These are phyloP conservation scores for Brassica juncea DNA, from an alignment of 345 rosid genomes.

Conservation along the genomic window DNA sequence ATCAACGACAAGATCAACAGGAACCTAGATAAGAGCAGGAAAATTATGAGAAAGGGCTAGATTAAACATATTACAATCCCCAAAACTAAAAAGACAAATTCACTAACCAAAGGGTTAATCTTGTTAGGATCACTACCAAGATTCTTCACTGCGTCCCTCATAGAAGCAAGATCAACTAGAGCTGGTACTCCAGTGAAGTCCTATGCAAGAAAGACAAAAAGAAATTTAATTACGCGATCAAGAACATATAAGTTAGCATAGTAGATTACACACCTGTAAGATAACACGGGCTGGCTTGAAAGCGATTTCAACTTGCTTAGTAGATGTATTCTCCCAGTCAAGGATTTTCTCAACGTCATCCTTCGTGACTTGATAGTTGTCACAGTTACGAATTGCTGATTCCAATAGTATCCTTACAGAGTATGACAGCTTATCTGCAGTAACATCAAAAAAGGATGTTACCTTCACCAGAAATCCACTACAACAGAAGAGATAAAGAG, in stretches of 20 bases:
- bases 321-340: constrained; percentile 80
- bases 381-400: constrained; percentile 85
- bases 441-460: too few species aligned
- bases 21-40: constrained; percentile 53
- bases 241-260: background rate
- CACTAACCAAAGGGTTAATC: constrained; percentile 86
- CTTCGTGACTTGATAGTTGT: constrained; percentile 76
- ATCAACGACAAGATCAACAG: constrained; percentile 83
- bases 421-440: constrained; percentile 77
- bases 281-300: constrained; percentile 93
- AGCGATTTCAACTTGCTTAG: constrained; percentile 81
- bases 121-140: constrained; percentile 74
- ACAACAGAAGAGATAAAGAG: background rate
- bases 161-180: constrained; percentile 84
- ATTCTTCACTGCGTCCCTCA: constrained; percentile 83
- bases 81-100: background rate
- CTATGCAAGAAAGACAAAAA: constrained; percentile 37
- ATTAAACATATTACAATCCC: background rate
- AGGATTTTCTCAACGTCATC: constrained; percentile 85
- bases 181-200: constrained; percentile 94
- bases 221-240: too few species aligned
- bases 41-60: background rate
- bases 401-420: constrained; percentile 78
- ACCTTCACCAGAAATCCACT: background rate
- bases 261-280: constrained; percentile 53